Evolutionary conservation across 2,329 filamentous ascomycete species (phyloP).

Genomic region (Talaromyces sp.): DNA sequence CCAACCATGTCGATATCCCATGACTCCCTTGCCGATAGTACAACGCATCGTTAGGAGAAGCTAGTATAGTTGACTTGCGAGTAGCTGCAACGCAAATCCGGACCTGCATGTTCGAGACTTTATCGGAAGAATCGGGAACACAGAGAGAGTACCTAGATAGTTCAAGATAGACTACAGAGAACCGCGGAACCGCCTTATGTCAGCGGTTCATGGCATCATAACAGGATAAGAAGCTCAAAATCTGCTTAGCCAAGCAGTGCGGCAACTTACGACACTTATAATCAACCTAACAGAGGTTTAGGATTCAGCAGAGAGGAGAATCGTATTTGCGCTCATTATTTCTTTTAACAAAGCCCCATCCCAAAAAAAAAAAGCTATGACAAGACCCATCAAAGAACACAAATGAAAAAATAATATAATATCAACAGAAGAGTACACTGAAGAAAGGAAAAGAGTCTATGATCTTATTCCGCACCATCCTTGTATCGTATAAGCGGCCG

Average conservation of each 20-base stretch:
- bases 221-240: neutral
- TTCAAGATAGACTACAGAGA: neutral
- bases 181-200: too few relatives aligned
- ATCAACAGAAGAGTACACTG: slow-evolving; percentile 21
- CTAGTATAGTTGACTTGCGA: neutral
- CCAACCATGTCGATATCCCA: slow-evolving; percentile 17
- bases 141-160: too few relatives aligned
- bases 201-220: too few relatives aligned
- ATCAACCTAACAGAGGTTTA: neutral
- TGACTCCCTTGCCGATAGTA: slow-evolving; percentile 14
- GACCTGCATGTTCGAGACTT: slow-evolving; percentile 9
- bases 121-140: neutral
- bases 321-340: slow-evolving; percentile 16
- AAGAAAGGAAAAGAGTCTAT: slow-evolving; percentile 21
- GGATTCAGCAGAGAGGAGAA: slow-evolving; percentile 18
- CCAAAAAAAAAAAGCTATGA: slow-evolving; percentile 5
- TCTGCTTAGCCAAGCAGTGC: neutral
- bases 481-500: slow-evolving; percentile 9
- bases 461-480: slow-evolving; percentile 13
- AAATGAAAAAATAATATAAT: slow-evolving; percentile 20
- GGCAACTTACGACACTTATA: neutral
- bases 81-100: slow-evolving; percentile 11
- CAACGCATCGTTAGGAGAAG: neutral
- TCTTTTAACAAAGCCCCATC: slow-evolving; percentile 8
- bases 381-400: slow-evolving; percentile 3